Base-by-base conservation (phyloP, 75 land plant genomes). In the Cunninghamia lanceolata region DNA sequence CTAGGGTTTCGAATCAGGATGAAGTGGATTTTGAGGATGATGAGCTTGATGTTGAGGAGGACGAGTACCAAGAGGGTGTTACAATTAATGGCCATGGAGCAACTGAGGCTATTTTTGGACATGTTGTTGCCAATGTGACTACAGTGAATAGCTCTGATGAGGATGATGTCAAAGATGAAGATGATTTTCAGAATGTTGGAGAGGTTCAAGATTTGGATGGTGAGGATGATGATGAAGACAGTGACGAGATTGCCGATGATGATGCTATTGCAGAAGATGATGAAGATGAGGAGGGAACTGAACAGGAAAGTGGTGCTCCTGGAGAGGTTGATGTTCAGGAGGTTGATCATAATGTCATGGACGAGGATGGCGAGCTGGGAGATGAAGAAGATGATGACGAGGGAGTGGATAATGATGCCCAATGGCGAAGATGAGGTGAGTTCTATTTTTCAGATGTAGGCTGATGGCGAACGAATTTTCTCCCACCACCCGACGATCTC, bases 291-390 rank as follows among this genome's bases (percentile, higher is more conserved):
- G 88, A 36, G 16, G 88, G 38, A 0, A 30, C 84, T 80, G 89
- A 70, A 79, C 87, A 82, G 42, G 85, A 36, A 47, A 86, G 87
- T 86, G 86, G 75, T 35, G 71, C 53, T 19, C 79, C 79, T 76
- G 88, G 86, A 42, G 88, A 88, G 40, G 54, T 85, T 53, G 89
- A 79, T 66, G 87, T 76, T 59, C 89, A 85, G 46, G 89, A 87
- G 4, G 85, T 47, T 16, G 88, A 46, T 40, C 82, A 87, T 25
- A 71, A 85, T 78, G 89, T 28, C 19, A 54, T 85, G 43, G 82
- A 70, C 39, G 89, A 84, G 82, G 38, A 73, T 40, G 89, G 85
- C 19, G 89, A 88, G 30, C 70, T 85, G 1, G 89, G 86, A 16
- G 89, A 85, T 36, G 89, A 52, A 34, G 81, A 38, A 47, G 87